Base-by-base conservation (phyloP, 352 stramenopile genomes). In the Globisporangium carolinianum region DNA sequence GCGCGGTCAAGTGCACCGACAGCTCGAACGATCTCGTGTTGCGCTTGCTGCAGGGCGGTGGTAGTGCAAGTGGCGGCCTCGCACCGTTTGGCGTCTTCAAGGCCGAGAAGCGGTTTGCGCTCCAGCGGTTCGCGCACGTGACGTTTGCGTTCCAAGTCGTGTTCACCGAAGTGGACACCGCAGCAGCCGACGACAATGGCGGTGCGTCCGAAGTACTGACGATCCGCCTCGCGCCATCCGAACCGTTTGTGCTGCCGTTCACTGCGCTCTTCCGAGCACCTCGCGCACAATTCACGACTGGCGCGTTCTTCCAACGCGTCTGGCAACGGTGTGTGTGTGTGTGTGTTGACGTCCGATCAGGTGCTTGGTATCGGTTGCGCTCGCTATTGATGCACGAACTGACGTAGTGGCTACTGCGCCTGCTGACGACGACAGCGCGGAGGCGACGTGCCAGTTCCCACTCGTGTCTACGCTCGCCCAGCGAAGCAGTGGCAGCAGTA, bases 61-160 rank as follows among this genome's bases (percentile, higher is more conserved):
- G 17, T 7, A 57, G 57, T 46, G 73, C 69, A 1, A 71, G 65
- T 47, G 73, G 63, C 14, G 79, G 55, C 18, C 62, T 94, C 10
- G 65, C 69, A 9, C 74, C 76, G 15, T 88, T 80, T 62, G 84
- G 69, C 0, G 68, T 76, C 10, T 68, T 91, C 63, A 86, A 81
- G 61, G 71, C 63, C 5, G 72, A 86, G 49, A 90, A 91, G 51
- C 68, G 75, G 0, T 91, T 91, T 49, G 74, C 74, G 14, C 43
- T 91, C n/a, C 75, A 76, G 54, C 72, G 71, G 9, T 94, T 91
- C 38, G 68, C 72, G 0, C 72, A 77, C 35, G 60, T 61, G 1
- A 57, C 38, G 10, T 89, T 94, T 57, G 62, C 69, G 46, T 79
- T 89, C 17, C 79, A 89, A 64, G 69, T 85, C 11, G 71, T 81